These are phyloP conservation scores for Heliamphora exappendiculata DNA, from an alignment of 148 eudicot genomes.

Conservation along the genomic window DNA sequence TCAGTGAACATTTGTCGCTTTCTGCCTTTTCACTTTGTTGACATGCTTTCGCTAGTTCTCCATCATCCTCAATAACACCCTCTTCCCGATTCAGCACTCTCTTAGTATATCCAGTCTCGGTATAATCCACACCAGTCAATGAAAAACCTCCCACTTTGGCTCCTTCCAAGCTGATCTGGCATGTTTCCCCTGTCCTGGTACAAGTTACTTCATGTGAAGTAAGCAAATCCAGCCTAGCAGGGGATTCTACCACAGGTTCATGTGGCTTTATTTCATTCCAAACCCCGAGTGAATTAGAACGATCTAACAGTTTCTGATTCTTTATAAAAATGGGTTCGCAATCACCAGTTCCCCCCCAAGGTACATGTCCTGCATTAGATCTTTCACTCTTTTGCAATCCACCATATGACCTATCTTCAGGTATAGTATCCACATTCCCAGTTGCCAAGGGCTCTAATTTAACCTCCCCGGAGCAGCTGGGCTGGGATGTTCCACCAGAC, in stretches of 20 bases:
- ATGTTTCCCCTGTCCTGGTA: slow-evolving; percentile 21
- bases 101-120: slow-evolving; percentile 21
- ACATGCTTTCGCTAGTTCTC: slow-evolving; percentile 21
- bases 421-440: slow-evolving; percentile 19
- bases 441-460: slow-evolving; percentile 17
- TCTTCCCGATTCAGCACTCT: slow-evolving; percentile 25
- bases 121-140: slow-evolving; percentile 12
- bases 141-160: slow-evolving; percentile 4
- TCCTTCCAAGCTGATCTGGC: slow-evolving; percentile 12
- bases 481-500: slow-evolving; percentile 19
- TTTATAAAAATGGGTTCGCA: not conserved
- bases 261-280: slow-evolving; percentile 17
- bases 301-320: not conserved
- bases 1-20: slow-evolving; percentile 11
- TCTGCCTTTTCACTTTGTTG: slow-evolving; percentile 19
- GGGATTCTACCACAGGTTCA: slow-evolving; percentile 1
- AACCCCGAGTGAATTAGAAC: slow-evolving; percentile 7
- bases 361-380: slow-evolving; percentile 10
- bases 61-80: slow-evolving; percentile 23
- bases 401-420: slow-evolving; percentile 20
- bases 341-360: slow-evolving; percentile 6
- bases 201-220: slow-evolving; percentile 25
- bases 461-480: slow-evolving; percentile 20
- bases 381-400: slow-evolving; percentile 13
- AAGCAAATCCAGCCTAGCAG: slow-evolving; percentile 14